Evolutionary conservation across 1,284 basidiomycete genomes (phyloP), one percentile per base, ranked within the genome.

Genomic region (Ganoderma sinense): DNA sequence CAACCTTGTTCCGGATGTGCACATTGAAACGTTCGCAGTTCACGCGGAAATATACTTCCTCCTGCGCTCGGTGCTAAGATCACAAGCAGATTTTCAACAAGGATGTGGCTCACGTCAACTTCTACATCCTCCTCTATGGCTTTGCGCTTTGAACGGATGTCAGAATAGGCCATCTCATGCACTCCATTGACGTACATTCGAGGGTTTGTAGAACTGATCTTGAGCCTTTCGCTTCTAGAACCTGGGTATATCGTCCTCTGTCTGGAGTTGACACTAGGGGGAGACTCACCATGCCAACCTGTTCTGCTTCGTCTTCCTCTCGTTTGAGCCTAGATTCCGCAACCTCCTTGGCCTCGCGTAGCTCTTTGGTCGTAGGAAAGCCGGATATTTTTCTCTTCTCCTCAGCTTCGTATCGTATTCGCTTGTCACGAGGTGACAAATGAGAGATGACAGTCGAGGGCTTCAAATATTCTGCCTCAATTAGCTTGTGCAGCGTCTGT

Each of bases 11-110:
- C 43, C 97, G 92, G 62, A 98, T 90, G 75, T 95, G 91, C 41
- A 97, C 85, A 75, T 95, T 92, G 81, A 97, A 97, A 74, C 91
- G 93, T 74, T 97, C 93, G 77, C 91, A 94, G 81, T 98, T 97
- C 66, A 98, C 88, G 59, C 93, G 89, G 78, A 97, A 93, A 81
- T 92, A 92, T 29, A 93, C 86, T 3, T 84, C 84, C 26, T 92
- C 88, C 94, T 96, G 70, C 2, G 45, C n/a, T 69, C 67, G 29
- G 14, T 45, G 65, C 51, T 10, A 62, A 43, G 18, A 63, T 48
- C n/a, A 23, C 16, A 23, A 67, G 23, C 4, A 11, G n/a, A 45
- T 26, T 10, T 4, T 4, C 43, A 45, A 20, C 0, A 40, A n/a
- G 18, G 36, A 61, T 40, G 18, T 36, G 6, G 81, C 89, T 81